Percentiles rank a stretch among this genome's conserved stretches.
Conservation (phyloP, 306 rosid genomes). For the Hippophae tibetana region DNA sequence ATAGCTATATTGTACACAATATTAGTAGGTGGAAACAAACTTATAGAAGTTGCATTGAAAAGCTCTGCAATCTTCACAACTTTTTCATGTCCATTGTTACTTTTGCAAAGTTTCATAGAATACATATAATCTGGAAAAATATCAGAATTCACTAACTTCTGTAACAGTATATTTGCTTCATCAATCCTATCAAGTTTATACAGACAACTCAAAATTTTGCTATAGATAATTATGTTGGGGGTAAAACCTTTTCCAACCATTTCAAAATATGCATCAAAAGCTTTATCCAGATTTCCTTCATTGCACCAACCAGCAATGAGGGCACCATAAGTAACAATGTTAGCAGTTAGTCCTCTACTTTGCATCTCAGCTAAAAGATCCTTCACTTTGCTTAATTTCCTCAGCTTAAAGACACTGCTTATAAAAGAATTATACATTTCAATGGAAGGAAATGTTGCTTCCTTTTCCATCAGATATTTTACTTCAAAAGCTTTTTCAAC, state of each 20-base stretch:
- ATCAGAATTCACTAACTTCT: constrained; percentile 53
- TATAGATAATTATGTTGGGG: constrained; percentile 49
- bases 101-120: constrained; percentile 22
- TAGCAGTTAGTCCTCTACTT: constrained; percentile 47
- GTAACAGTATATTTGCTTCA: constrained; percentile 62
- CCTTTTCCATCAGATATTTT: constrained; percentile 49
- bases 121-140: constrained; percentile 24
- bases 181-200: constrained; percentile 46
- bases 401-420: constrained; percentile 49
- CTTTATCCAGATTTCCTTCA: constrained; percentile 61
- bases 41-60: constrained; percentile 32
- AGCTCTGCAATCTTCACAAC: constrained; percentile 50
- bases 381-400: constrained; percentile 32
- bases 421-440: constrained; percentile 84
- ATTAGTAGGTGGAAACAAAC: constrained; percentile 38
- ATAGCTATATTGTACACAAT: constrained; percentile 60
- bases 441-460: constrained; percentile 38
- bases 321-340: constrained; percentile 60
- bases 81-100: constrained; percentile 18
- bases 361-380: constrained; percentile 59
- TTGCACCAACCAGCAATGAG: constrained; percentile 81
- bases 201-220: constrained; percentile 69
- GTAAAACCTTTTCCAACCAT: constrained; percentile 55
- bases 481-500: constrained; percentile 53
- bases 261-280: constrained; percentile 51